A percentile compares a stretch with the other conserved stretches of the same genome.
These are phyloP conservation scores for Chytridium lagenaria DNA, from an alignment of 371 early-diverging fungal genomes.

Conservation along the genomic window DNA sequence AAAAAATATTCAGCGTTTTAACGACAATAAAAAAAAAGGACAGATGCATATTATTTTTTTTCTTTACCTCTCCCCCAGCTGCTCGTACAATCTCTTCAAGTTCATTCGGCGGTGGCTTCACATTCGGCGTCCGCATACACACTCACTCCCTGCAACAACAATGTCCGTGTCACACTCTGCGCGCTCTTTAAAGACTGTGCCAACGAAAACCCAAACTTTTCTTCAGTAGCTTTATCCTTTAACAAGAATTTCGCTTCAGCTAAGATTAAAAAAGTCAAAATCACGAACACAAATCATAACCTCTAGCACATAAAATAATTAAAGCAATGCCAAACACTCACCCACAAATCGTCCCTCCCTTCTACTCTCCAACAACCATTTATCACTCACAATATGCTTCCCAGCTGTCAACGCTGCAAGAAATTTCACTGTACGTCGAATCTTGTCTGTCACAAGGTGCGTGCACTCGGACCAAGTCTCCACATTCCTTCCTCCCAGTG, in stretches of 20 bases:
- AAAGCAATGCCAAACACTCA: constrained; percentile 32
- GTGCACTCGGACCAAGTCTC: constrained; percentile 52
- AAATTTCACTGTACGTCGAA: constrained; percentile 58
- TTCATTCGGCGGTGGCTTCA: constrained; percentile 43
- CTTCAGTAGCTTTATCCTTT: constrained; percentile 45
- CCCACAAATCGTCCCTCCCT: constrained; percentile 46
- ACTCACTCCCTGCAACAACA: constrained; percentile 38
- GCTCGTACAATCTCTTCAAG: constrained; percentile 48
- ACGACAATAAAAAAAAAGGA: too few relatives aligned
- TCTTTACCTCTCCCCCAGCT: constrained; percentile 49
- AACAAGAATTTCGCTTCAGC: constrained; percentile 44
- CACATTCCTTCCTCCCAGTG: constrained; percentile 43
- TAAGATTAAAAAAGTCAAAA: too few relatives aligned
- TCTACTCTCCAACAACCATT: constrained; percentile 52
- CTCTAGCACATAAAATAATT: too few relatives aligned
- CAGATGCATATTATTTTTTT: too few relatives aligned
- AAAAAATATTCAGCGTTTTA: too few relatives aligned
- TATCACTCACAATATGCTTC: constrained; percentile 45
- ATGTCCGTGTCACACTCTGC: neutral
- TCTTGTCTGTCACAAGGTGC: constrained; percentile 54
- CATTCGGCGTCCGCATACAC: constrained; percentile 46
- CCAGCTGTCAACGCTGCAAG: constrained; percentile 54
- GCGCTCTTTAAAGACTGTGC: constrained; percentile 8
- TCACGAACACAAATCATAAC: too few relatives aligned
- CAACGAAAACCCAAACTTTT: constrained; percentile 45